These are phyloP conservation scores for Solanum gracilifrons DNA, from an alignment of 257 asterid species.

Conservation along the genomic window DNA sequence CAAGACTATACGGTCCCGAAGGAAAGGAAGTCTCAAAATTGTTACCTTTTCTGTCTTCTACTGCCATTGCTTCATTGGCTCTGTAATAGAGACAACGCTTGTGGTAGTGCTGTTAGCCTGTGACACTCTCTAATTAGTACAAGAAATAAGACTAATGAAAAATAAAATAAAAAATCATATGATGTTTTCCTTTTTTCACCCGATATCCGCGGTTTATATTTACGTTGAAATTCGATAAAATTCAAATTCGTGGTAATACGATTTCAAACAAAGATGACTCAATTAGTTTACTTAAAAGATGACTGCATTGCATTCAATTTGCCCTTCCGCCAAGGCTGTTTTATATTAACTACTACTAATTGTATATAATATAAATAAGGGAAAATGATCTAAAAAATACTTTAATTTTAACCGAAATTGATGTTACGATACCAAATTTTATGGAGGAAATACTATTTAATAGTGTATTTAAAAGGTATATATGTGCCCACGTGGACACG, in stretches of 20 bases:
- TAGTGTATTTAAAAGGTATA: no score
- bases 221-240: rapidly evolving
- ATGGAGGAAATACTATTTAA: no score
- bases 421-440: no score
- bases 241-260: no score
- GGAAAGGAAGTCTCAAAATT: not conserved
- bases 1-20: not conserved
- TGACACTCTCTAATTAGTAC: not conserved
- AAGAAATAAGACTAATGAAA: not conserved
- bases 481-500: no score
- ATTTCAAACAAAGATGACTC: no score
- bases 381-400: no score
- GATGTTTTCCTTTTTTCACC: not conserved
- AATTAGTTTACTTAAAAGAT: no score
- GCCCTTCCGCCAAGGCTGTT: not conserved
- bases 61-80: not conserved
- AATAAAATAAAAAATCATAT: no score
- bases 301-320: not conserved
- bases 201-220: no score
- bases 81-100: not conserved
- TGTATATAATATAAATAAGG: not conserved
- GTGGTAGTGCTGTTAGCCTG: not conserved
- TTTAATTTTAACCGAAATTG: rapidly evolving
- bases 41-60: not conserved
- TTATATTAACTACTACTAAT: no score